These are phyloP conservation scores for Piper betle DNA, from an alignment of 164 flowering plant genomes.

Conservation along the genomic window DNA sequence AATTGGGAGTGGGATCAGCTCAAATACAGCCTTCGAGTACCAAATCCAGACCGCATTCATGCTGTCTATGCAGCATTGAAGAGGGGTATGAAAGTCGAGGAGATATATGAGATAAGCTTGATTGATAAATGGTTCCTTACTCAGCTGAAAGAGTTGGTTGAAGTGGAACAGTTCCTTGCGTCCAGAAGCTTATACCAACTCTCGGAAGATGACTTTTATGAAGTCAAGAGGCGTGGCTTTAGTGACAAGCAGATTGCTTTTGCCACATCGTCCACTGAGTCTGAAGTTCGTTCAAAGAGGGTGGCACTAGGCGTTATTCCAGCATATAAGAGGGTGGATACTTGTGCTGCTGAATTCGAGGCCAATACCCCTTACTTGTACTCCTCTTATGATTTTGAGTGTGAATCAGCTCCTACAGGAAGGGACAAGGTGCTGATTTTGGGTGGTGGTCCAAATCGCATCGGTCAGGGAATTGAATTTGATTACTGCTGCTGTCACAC, in stretches of 20 bases:
- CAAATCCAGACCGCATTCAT: conserved; percentile 86
- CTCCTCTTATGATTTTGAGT: conserved; percentile 82
- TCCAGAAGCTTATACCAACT: conserved; percentile 38
- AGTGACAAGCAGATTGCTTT: conserved; percentile 93
- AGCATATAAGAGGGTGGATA: conserved; percentile 86
- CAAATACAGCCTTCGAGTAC: conserved; percentile 79
- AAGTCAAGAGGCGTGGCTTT: conserved; percentile 83
- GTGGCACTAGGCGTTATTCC: conserved; percentile 70
- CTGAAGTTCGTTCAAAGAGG: conserved; percentile 58
- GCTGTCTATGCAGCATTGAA: conserved; percentile 87
- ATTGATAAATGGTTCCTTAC: conserved; percentile 93
- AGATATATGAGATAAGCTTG: conserved; percentile 57
- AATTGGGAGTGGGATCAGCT: conserved; percentile 85
- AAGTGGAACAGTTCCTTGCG: conserved; percentile 63
- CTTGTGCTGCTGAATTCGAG: conserved; percentile 98
- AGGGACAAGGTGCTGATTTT: conserved; percentile 87
- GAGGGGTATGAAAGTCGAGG: conserved; percentile 88
- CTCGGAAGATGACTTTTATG: conserved; percentile 60
- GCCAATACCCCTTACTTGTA: conserved; percentile 99
- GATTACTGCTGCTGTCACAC: conserved; percentile 99
- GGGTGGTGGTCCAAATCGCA: conserved; percentile 97
- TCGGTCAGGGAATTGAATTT: conserved; percentile 98
- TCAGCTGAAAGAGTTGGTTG: conserved; percentile 79
- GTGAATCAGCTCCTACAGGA: conserved; percentile 78
- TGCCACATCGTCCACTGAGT: conserved; percentile 68